Base-by-base conservation (phyloP, 495 filamentous ascomycete genomes). In the Penicillium longicatenatum region DNA sequence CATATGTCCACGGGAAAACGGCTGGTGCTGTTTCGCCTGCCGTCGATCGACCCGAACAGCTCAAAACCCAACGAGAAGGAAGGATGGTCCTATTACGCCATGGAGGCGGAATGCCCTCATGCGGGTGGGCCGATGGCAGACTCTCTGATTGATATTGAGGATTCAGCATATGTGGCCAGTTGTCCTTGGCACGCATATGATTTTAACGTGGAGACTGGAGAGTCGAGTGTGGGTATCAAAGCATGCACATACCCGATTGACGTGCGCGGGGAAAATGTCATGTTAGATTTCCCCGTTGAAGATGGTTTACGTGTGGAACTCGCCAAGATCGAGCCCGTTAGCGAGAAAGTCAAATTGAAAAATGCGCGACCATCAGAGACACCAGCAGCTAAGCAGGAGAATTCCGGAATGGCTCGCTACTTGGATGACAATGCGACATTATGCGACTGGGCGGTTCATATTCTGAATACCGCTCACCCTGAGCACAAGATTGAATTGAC, bases 121-220 rank as follows among this genome's bases (percentile, higher is more conserved):
- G 79, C 79, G 0, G 79, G 79, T 14, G 79, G 79, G 0, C 79
- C 79, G 0, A 81, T 82, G 79, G 65, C 72, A 42, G 79, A 80
- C 51, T 78, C 78, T 1, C 67, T 69, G 19, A 69, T 82, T 33
- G 79, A 82, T 52, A 82, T 82, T 59, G 79, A 82, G 43, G 79
- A 82, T 54, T 81, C 79, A 0, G 77, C 76, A 0, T 82, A 82
- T 54, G 67, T 82, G 49, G 79, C 72, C n/a, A 81, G 79, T 0
- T 82, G 79, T 53, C 79, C 79, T 19, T 82, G 79, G 79, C 79
- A 82, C 61, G 79, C 79, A 4, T 82, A 82, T 66, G 79, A 82
- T 58, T 82, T 82, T 61, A 82, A 82, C 57, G 76, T 82, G 58
- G 78, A 82, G 64, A 82, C 79, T 1, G 79, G 79, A 50, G 79